Conservation (phyloP, 2,329 filamentous ascomycete species). For the Diaporthe citrichinensis region DNA sequence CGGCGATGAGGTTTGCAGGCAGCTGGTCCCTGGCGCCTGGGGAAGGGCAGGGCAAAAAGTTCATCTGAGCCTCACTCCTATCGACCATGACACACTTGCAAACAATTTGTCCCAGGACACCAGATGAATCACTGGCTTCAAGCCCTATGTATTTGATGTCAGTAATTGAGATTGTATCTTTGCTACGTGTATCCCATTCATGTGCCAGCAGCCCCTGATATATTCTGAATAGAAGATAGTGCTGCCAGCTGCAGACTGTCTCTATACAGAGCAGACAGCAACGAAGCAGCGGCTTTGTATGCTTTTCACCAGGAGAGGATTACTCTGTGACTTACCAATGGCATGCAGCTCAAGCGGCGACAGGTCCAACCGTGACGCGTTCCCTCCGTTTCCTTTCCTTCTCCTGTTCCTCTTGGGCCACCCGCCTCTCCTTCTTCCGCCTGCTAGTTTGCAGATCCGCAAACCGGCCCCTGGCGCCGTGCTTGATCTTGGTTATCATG, state of each 20-base stretch:
- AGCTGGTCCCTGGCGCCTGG: neutral
- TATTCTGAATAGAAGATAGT: neutral
- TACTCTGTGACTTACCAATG: constrained; percentile 18
- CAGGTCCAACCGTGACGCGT: constrained; percentile 69
- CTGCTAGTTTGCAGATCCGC: constrained; percentile 66
- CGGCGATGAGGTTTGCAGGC: neutral
- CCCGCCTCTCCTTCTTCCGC: constrained; percentile 60
- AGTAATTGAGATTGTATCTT: neutral
- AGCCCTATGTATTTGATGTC: neutral
- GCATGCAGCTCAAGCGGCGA: constrained; percentile 49
- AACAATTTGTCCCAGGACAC: neutral
- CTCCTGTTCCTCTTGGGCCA: constrained; percentile 55
- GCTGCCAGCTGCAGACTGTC: neutral
- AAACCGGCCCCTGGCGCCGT: constrained; percentile 80
- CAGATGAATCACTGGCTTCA: neutral
- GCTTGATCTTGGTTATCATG: constrained; percentile 93
- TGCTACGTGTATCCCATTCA: neutral
- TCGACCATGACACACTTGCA: neutral
- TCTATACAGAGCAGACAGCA: neutral
- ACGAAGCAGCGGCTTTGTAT: neutral
- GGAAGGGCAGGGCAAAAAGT: neutral
- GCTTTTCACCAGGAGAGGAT: neutral
- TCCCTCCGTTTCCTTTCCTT: constrained; percentile 60
- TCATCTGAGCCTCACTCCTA: neutral
- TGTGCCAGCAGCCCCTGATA: neutral